These are phyloP conservation scores for Biancaea sappan DNA, from an alignment of 306 rosid genomes.

Conservation along the genomic window DNA sequence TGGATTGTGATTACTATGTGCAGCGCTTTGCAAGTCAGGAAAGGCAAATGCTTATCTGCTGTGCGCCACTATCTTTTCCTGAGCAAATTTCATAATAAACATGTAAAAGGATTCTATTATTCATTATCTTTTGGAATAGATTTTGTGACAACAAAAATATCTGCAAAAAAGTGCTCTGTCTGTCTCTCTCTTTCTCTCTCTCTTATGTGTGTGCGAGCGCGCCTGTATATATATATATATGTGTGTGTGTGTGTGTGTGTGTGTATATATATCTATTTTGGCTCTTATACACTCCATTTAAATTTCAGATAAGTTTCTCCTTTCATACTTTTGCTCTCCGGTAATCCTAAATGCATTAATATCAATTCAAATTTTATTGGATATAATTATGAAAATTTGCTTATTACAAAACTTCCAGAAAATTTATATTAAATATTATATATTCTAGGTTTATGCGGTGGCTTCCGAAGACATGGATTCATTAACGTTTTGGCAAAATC, in stretches of 20 bases:
- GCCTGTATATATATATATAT: too few species aligned
- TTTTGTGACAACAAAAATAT: background rate
- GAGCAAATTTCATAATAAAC: slow-evolving; percentile 10
- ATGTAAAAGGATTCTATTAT: background rate
- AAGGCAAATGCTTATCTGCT: slow-evolving; percentile 61
- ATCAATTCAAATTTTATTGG: background rate
- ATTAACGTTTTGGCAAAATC: slow-evolving; percentile 85
- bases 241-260: too few species aligned
- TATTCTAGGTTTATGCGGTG: slow-evolving; percentile 81
- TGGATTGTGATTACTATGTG: slow-evolving; percentile 48
- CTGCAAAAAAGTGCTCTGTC: background rate
- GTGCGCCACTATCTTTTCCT: slow-evolving; percentile 17
- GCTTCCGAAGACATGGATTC: slow-evolving; percentile 99
- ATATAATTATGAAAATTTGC: slow-evolving; percentile 12
- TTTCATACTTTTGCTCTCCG: background rate
- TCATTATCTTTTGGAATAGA: slow-evolving; percentile 23
- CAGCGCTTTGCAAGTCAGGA: slow-evolving; percentile 89
- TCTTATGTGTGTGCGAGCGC: too few species aligned
- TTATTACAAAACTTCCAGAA: background rate
- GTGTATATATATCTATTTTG: background rate
- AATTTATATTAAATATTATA: slow-evolving; percentile 20
- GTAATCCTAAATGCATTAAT: slow-evolving; percentile 36
- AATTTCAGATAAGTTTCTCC: background rate
- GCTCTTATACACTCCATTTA: background rate
- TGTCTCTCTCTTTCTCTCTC: too few species aligned